A percentile compares a stretch with the other conserved stretches of the same genome.
These are phyloP conservation scores for Fusarium sp. DNA, from an alignment of 2,329 filamentous ascomycete genomes.

Conservation along the genomic window DNA sequence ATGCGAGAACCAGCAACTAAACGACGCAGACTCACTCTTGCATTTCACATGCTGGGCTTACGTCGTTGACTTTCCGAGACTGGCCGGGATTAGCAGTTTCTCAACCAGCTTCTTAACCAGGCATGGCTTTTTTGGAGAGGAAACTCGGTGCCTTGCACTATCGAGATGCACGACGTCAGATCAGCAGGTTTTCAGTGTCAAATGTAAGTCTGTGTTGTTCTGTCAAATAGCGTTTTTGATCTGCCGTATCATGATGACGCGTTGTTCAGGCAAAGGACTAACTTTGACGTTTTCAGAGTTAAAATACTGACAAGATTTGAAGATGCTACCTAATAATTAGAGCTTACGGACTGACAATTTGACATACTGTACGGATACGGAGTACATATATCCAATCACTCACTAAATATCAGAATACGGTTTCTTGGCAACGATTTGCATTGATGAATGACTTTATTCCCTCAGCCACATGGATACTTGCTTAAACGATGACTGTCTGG, in stretches of 20 bases:
- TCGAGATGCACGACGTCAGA: constrained; percentile 23
- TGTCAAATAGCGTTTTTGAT: background rate
- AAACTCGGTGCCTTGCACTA: constrained; percentile 24
- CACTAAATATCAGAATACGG: background rate
- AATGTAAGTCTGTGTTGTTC: background rate
- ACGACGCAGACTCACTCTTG: constrained; percentile 14
- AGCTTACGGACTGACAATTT: background rate
- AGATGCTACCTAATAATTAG: background rate
- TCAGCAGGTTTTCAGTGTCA: constrained; percentile 5
- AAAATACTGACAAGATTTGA: background rate
- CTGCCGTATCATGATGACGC: constrained; percentile 16
- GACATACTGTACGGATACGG: background rate
- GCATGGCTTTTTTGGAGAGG: background rate
- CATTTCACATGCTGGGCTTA: constrained; percentile 26
- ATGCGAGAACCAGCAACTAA: constrained; percentile 1
- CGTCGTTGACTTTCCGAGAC: constrained; percentile 20
- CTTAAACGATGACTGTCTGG: background rate
- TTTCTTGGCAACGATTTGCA: background rate
- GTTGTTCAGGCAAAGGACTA: background rate
- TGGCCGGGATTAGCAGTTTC: constrained; percentile 8
- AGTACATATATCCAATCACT: background rate
- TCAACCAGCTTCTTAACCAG: background rate
- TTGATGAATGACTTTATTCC: background rate
- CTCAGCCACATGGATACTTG: background rate
- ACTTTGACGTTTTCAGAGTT: background rate